These are phyloP conservation scores for Collybia nuda DNA, from an alignment of 768 basidiomycete genomes.

Conservation along the genomic window DNA sequence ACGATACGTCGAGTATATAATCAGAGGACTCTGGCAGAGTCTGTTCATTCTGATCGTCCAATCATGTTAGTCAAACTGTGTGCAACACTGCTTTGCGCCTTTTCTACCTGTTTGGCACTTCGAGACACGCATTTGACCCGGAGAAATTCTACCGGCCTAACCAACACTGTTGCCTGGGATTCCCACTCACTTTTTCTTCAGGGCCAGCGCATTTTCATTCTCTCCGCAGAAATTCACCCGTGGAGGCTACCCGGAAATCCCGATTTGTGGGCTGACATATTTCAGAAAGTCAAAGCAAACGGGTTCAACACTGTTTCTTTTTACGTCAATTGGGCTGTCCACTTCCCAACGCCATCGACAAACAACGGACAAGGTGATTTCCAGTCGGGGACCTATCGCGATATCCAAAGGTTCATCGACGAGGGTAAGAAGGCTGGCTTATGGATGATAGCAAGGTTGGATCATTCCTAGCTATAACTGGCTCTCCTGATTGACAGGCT, in stretches of 20 bases:
- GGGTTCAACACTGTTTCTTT: conserved; percentile 64
- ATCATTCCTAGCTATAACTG: not conserved
- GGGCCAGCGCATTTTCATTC: conserved; percentile 56
- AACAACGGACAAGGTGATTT: conserved; percentile 48
- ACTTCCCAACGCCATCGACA: conserved; percentile 47
- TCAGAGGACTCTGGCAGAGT: too few species aligned
- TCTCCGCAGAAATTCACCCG: conserved; percentile 64
- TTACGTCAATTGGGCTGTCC: conserved; percentile 59
- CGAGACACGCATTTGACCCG: conserved; percentile 5
- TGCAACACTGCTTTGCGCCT: conserved; percentile 9
- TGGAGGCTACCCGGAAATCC: conserved; percentile 55
- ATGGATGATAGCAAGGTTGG: conserved; percentile 54
- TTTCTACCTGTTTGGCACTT: conserved; percentile 6
- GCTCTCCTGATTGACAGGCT: not conserved
- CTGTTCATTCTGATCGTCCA: not conserved
- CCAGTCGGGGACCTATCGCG: conserved; percentile 45
- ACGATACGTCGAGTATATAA: too few species aligned
- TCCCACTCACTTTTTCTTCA: conserved; percentile 56
- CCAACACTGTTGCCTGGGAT: conserved; percentile 57
- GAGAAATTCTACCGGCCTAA: conserved; percentile 44
- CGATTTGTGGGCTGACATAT: conserved; percentile 55
- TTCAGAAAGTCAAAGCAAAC: conserved; percentile 62
- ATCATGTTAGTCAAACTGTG: conserved; percentile 9
- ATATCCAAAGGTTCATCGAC: conserved; percentile 52
- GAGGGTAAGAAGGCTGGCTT: conserved; percentile 50